Conservation (phyloP, 2,329 filamentous ascomycete species). For the Geoglossum cookeanum region DNA sequence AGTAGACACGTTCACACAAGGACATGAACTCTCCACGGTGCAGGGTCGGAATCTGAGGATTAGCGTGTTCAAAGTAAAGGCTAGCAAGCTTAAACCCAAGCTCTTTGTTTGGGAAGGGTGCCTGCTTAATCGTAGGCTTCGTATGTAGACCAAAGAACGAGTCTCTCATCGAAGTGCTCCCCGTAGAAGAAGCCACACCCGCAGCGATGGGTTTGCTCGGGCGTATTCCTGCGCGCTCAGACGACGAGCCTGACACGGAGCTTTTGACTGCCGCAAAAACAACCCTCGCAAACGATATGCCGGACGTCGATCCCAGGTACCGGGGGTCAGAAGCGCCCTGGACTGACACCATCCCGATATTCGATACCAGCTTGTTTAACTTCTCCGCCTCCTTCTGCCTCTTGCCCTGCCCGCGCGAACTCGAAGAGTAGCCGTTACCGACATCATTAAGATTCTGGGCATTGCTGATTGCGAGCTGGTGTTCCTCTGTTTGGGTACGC, state of each 20-base stretch:
- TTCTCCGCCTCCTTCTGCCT: conserved; percentile 39
- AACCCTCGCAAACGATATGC: conserved; percentile 84
- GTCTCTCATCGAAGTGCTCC: conserved; percentile 65
- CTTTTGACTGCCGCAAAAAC: conserved; percentile 87
- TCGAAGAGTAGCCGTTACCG: not conserved
- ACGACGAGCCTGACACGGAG: conserved; percentile 37
- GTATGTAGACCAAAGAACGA: conserved; percentile 95
- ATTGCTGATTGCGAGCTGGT: not conserved
- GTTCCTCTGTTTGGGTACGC: not conserved
- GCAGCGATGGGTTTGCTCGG: conserved; percentile 27
- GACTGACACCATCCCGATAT: conserved; percentile 57
- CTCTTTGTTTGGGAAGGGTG: conserved; percentile 61
- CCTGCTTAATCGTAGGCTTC: conserved; percentile 69
- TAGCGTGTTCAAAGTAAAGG: conserved; percentile 89
- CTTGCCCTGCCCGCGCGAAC: conserved; percentile 16
- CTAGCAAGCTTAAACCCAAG: conserved; percentile 54
- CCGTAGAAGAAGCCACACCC: conserved; percentile 19
- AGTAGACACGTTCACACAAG: conserved; percentile 68
- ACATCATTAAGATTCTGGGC: not conserved
- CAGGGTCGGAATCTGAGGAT: conserved; percentile 85
- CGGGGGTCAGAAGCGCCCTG: conserved; percentile 61
- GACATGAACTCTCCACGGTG: conserved; percentile 80
- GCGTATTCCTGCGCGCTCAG: conserved; percentile 43
- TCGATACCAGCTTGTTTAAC: conserved; percentile 46
- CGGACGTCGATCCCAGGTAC: conserved; percentile 68